Base-by-base conservation (phyloP, 2,329 filamentous ascomycete genomes). In the Fusarium solani-melongenae region DNA sequence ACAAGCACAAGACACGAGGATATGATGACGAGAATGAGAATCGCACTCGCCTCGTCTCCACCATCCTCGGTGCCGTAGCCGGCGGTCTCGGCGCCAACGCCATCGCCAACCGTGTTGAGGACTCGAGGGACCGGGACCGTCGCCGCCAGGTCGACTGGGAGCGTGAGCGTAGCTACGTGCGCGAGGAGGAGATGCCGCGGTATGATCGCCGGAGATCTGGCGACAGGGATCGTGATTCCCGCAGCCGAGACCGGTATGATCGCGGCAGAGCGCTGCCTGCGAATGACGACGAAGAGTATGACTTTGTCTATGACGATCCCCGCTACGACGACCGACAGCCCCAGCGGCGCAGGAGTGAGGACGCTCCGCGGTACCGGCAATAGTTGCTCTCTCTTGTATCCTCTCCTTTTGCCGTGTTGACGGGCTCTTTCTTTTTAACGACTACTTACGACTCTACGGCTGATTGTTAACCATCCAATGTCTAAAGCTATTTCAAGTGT, bases 81-180 rank as follows among this genome's bases (percentile, higher is more conserved):
- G 88, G 87, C 4, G 88, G 88, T 5, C 81, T 90, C 11, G 87
- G 87, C 6, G 88, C 88, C 14, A 90, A 88, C 62, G 86, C 85
- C 15, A 76, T 88, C 38, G 84, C 86, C 71, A 85, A 83, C 70
- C 81, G 81, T 53, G 77, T 87, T 12, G 85, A 86, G 74, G 77
- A 79, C 59, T 80, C 81, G 8, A 79, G 80, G 14, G 80, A 81
- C 15, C 78, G 79, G 34, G 81, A 80, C 53, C 78, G 78, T 34
- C 72, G 75, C n/a, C 78, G 77, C 20, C 79, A 83, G 67, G 70
- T 79, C 14, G 76, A 76, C 6, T 83, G 83, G 82, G 83, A 83
- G 69, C 69, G 82, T 80, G 83, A 83, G 68, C 69, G 73, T 15
- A 79, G 78, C 33, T 79, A 80, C 64, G 80, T 78, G 11, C 76